phyloP scores from a whole-genome alignment of 75 land plant species.

The Azolla pinnata region DNA sequence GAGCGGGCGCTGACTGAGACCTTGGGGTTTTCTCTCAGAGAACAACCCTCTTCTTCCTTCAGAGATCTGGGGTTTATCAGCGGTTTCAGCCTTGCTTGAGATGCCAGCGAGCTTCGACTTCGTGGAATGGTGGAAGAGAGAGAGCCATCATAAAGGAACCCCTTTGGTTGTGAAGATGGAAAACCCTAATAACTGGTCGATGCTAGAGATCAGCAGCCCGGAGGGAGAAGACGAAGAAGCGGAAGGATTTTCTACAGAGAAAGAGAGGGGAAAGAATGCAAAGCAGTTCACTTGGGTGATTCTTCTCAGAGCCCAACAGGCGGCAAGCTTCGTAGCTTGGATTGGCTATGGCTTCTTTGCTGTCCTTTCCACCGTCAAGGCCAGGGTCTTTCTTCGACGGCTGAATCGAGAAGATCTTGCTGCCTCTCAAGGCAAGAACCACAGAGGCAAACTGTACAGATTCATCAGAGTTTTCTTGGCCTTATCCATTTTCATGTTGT shows the following conservation, averaged over 20 bases:
- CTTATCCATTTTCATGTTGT: conserved; percentile 35
- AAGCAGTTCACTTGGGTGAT: conserved; percentile 82
- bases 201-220: conserved; percentile 62
- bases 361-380: conserved; percentile 46
- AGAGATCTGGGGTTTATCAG: conserved; percentile 20
- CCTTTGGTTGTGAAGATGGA: conserved; percentile 89
- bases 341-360: conserved; percentile 46
- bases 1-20: too few relatives aligned
- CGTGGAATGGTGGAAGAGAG: conserved; percentile 46
- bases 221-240: conserved; percentile 27
- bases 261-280: conserved; percentile 60
- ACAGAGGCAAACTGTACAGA: conserved; percentile 48
- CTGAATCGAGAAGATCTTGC: conserved; percentile 18
- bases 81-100: background rate
- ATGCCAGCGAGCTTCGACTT: conserved; percentile 70
- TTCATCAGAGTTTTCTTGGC: conserved; percentile 44
- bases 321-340: conserved; percentile 64
- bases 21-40: too few relatives aligned
- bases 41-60: conserved; percentile 5
- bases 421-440: conserved; percentile 28
- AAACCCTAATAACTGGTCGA: conserved; percentile 69
- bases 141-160: conserved; percentile 43
- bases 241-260: conserved; percentile 27
- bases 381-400: conserved; percentile 31
- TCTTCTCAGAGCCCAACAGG: conserved; percentile 63